These are phyloP conservation scores for Saturnispora halmiae DNA, from an alignment of 805 yeast genomes.

Conservation along the genomic window DNA sequence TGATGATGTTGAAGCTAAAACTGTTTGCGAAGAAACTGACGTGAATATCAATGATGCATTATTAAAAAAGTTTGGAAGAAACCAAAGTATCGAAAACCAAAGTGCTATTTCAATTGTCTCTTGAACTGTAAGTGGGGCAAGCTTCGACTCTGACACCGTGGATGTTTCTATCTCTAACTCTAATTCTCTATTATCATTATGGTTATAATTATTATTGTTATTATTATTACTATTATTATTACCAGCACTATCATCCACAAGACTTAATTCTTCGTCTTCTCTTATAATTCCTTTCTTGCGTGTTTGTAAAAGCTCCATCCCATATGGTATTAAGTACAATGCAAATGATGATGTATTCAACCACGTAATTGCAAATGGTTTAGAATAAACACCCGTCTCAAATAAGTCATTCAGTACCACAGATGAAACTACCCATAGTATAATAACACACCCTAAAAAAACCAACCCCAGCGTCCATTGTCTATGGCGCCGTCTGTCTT, in stretches of 20 bases:
- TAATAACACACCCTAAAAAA: constrained; percentile 64
- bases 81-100: constrained; percentile 86
- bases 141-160: too few relatives aligned
- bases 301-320: constrained; percentile 7
- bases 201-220: too few relatives aligned
- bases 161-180: background rate
- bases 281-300: constrained; percentile 8
- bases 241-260: too few relatives aligned
- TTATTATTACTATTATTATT: too few relatives aligned
- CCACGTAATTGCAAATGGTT: constrained; percentile 90
- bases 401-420: constrained; percentile 73
- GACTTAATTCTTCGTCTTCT: constrained; percentile 4
- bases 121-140: constrained; percentile 29
- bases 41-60: constrained; percentile 85
- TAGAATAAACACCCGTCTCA: constrained; percentile 57
- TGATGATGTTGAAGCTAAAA: constrained; percentile 83
- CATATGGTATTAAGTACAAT: constrained; percentile 62
- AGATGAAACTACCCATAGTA: constrained; percentile 87
- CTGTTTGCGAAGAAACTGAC: constrained; percentile 90
- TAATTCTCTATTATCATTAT: too few relatives aligned
- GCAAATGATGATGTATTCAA: constrained; percentile 80
- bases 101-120: constrained; percentile 71
- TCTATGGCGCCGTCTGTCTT: constrained; percentile 11
- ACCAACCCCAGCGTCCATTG: constrained; percentile 74
- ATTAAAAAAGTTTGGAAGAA: constrained; percentile 76